Evolutionary conservation across 352 stramenopile species (phyloP).

Genomic region (Pythium angustatum): DNA sequence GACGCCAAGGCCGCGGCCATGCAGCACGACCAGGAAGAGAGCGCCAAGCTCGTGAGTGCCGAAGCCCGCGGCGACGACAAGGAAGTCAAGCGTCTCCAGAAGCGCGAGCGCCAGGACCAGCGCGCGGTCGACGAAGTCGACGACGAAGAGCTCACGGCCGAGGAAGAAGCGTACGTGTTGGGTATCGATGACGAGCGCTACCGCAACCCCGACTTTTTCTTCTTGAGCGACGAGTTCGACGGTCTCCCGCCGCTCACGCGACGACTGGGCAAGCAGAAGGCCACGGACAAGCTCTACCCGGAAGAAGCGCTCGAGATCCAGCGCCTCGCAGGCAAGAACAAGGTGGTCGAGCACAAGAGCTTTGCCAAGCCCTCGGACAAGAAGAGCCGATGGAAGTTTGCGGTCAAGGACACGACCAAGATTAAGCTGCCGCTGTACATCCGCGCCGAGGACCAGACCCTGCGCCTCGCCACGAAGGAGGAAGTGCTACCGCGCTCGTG

Average conservation of each 20-base stretch:
- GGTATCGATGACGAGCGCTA: conserved; percentile 69
- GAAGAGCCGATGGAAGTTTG: conserved; percentile 70
- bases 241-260: conserved; percentile 76
- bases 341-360: conserved; percentile 68
- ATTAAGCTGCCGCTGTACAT: conserved; percentile 78
- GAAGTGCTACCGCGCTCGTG: conserved; percentile 81
- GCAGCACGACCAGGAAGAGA: conserved; percentile 39
- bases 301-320: conserved; percentile 77
- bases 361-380: conserved; percentile 69
- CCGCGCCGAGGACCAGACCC: conserved; percentile 48
- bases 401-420: conserved; percentile 82
- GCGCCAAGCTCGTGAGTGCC: conserved; percentile 48
- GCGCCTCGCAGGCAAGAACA: conserved; percentile 71
- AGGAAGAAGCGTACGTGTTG: conserved; percentile 58
- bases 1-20: conserved; percentile 52
- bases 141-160: conserved; percentile 52
- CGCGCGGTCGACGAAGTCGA: conserved; percentile 44
- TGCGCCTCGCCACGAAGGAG: conserved; percentile 73
- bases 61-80: conserved; percentile 55
- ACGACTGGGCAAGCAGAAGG: conserved; percentile 78
- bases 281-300: conserved; percentile 81
- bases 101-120: conserved; percentile 47
- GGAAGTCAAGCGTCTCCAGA: conserved; percentile 58
- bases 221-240: conserved; percentile 83
- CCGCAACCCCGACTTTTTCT: conserved; percentile 87